Evolutionary conservation across 495 filamentous ascomycete genomes (phyloP).

Genomic region (Parmelia sp.): DNA sequence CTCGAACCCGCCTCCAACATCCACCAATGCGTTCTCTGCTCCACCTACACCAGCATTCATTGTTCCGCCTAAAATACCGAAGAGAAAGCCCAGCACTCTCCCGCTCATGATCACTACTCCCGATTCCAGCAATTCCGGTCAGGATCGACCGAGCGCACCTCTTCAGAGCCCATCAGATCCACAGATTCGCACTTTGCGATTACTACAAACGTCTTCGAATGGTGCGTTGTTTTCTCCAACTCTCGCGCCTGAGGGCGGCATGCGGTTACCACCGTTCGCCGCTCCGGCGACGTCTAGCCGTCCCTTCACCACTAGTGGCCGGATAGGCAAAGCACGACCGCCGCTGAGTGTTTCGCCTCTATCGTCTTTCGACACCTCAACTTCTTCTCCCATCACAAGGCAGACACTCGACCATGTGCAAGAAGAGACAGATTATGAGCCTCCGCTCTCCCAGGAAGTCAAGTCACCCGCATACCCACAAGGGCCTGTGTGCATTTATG

Average conservation of each 20-base stretch:
- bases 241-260: conserved; percentile 54
- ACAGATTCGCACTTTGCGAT: conserved; percentile 46
- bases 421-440: conserved; percentile 70
- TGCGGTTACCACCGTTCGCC: conserved; percentile 52
- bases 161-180: conserved; percentile 48
- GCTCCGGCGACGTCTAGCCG: conserved; percentile 26
- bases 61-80: conserved; percentile 60
- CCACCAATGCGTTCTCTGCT: conserved; percentile 52
- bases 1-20: conserved; percentile 41
- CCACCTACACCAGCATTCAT: conserved; percentile 78
- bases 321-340: conserved; percentile 28
- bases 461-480: conserved; percentile 88
- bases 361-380: conserved; percentile 16
- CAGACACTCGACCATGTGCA: conserved; percentile 37
- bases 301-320: conserved; percentile 14
- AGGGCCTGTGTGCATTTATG: conserved; percentile 86
- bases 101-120: conserved; percentile 66
- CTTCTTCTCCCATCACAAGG: conserved; percentile 24
- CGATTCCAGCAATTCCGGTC: conserved; percentile 37
- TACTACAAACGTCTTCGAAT: conserved; percentile 64
- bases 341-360: conserved; percentile 24
- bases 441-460: conserved; percentile 69
- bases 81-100: conserved; percentile 72
- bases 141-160: conserved; percentile 31
- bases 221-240: conserved; percentile 53